Conservation (phyloP, 441 rosid species). For the Gossypium schwendimanii region DNA sequence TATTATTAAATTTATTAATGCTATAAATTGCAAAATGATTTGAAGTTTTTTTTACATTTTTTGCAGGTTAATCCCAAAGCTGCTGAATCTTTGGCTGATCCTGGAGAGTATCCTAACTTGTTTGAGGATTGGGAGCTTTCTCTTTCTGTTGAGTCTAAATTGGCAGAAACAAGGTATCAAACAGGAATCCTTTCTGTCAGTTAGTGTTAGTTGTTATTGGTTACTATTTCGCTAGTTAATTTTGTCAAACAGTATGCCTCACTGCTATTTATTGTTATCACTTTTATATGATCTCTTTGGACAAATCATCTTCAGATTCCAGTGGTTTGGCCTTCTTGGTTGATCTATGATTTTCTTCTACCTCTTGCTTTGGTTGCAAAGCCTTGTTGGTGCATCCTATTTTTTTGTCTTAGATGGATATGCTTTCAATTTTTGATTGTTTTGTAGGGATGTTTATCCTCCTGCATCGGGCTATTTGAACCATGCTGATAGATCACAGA, state of each 20-base stretch:
- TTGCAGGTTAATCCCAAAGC: conserved; percentile 90
- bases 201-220: neutral
- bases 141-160: conserved; percentile 66
- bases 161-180: conserved; percentile 65
- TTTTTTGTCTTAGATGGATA: neutral
- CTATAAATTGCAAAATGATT: neutral
- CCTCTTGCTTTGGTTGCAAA: neutral
- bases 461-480: conserved; percentile 59
- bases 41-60: conserved; percentile 15
- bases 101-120: conserved; percentile 88
- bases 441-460: conserved; percentile 52
- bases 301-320: neutral
- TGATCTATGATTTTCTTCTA: neutral
- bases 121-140: conserved; percentile 98
- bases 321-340: conserved; percentile 3
- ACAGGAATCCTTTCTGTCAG: neutral
- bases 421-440: conserved; percentile 20
- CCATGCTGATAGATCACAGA: conserved; percentile 50
- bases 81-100: conserved; percentile 98
- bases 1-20: neutral
- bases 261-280: neutral
- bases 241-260: conserved; percentile 18
- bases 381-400: neutral
- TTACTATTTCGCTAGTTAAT: neutral
- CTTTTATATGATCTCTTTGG: neutral